These are phyloP conservation scores for Mixia osmundae DNA, from an alignment of 1,284 basidiomycete genomes.

Conservation along the genomic window DNA sequence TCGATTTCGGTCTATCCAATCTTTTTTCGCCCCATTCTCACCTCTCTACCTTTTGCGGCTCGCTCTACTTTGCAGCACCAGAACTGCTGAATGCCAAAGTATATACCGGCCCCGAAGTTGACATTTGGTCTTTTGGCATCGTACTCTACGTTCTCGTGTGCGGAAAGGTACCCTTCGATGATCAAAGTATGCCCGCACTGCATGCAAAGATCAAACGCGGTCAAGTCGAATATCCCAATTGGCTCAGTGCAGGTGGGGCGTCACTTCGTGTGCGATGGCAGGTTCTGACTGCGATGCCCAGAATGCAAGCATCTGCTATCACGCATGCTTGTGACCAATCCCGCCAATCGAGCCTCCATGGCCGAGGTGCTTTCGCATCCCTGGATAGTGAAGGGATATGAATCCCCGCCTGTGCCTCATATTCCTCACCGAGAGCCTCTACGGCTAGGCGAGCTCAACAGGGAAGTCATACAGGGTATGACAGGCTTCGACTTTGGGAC, in stretches of 20 bases:
- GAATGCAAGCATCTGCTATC: slow-evolving; percentile 88
- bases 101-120: slow-evolving; percentile 92
- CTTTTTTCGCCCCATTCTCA: slow-evolving; percentile 67
- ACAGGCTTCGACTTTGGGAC: slow-evolving; percentile 89
- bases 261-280: slow-evolving; percentile 11
- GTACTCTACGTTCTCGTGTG: slow-evolving; percentile 93
- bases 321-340: slow-evolving; percentile 89
- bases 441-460: slow-evolving; percentile 62
- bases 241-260: slow-evolving; percentile 76
- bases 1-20: slow-evolving; percentile 96
- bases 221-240: slow-evolving; percentile 86
- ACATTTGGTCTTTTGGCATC: slow-evolving; percentile 96
- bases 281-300: slow-evolving; percentile 18
- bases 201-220: slow-evolving; percentile 99
- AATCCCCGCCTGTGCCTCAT: slow-evolving; percentile 53
- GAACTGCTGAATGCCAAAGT: slow-evolving; percentile 88
- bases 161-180: slow-evolving; percentile 96
- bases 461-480: slow-evolving; percentile 69
- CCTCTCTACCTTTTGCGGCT: slow-evolving; percentile 88
- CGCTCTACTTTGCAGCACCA: slow-evolving; percentile 91
- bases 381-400: slow-evolving; percentile 84
- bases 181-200: slow-evolving; percentile 94
- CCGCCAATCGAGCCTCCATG: slow-evolving; percentile 56
- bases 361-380: slow-evolving; percentile 71
- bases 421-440: slow-evolving; percentile 72